Base-by-base conservation (phyloP, 352 stramenopile genomes). In the Phytophthora quininea region DNA sequence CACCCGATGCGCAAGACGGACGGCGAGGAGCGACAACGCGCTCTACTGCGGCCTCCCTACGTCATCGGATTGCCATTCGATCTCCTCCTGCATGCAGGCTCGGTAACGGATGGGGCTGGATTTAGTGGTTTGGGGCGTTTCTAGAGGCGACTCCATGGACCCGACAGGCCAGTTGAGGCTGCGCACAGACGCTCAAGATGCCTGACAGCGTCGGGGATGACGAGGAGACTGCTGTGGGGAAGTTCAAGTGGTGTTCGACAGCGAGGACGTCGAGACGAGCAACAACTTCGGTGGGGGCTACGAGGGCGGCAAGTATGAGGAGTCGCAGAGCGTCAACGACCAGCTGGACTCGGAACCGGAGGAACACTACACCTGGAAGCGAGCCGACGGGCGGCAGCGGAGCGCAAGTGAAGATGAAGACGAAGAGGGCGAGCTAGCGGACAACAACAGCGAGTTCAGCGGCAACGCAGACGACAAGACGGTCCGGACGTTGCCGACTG, bases 351-450 rank as follows among this genome's bases (percentile, higher is more conserved):
- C 69, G 3, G 59, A 76, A 33, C 43, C 63, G 3, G 45, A 59
- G 3, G 45, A 59, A 4, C 45, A 69, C 1, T 93, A 91, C 72
- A 90, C 74, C 46, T 93, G 82, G 84, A 91, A 85, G 62, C 68
- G 82, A 10, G 82, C 79, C 0, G 82, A 92, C 31, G 79, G 79
- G 29, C 74, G 67, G 29, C 64, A 84, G 11, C 73, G 68, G 4
- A 62, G 52, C 9, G 57, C 57, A 5, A 73, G 65, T 19, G 54
- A 64, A 9, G 74, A 74, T 27, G 67, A 74, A 33, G 79, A 78
- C 0, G 71, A 82, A 4, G 69, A 74, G 0, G 70, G 82, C 7
- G 69, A 80, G 0, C 69, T 69, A 6, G 62, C 57, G 0, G 70
- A 80, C 29, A 71, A 79, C 32, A 77, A 76, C 27, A 79, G 60